Percentiles rank a stretch among this genome's conserved stretches.
These are phyloP conservation scores for Colletotrichum gloeosporioides DNA, from an alignment of 2,329 filamentous ascomycete genomes.

Conservation along the genomic window DNA sequence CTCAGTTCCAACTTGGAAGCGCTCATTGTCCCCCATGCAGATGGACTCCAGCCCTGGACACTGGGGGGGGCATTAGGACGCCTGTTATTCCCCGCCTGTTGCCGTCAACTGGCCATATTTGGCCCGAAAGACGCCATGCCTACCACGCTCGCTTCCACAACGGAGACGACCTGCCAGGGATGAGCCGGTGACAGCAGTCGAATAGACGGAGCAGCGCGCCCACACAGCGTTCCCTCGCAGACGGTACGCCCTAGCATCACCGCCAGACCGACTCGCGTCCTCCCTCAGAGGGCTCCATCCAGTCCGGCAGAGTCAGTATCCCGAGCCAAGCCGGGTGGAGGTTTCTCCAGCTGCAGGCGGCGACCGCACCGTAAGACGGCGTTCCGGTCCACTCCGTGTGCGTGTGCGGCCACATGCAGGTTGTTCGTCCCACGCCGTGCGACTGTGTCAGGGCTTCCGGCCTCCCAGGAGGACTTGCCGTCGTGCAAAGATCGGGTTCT, in stretches of 20 bases:
- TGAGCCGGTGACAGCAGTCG: neutral
- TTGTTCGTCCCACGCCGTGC: neutral
- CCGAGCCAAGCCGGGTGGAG: constrained; percentile 3
- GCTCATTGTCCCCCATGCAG: neutral
- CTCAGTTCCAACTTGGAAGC: neutral
- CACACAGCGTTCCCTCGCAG: neutral
- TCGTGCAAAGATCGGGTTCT: neutral
- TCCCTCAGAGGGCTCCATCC: neutral
- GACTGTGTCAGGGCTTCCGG: neutral
- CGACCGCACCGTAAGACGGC: neutral
- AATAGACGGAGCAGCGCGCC: neutral
- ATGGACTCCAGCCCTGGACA: constrained; percentile 1
- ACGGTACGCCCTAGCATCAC: neutral
- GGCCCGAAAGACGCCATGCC: neutral
- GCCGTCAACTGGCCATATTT: neutral
- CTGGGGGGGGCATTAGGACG: neutral
- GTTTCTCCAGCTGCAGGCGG: neutral
- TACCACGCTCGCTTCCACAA: neutral
- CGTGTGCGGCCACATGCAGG: constrained; percentile 17
- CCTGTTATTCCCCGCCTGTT: constrained; percentile 2
- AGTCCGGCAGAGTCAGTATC: constrained; percentile 1
- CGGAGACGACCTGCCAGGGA: constrained; percentile 9
- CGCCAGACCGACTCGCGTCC: neutral
- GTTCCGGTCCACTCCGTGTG: neutral
- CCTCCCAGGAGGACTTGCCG: neutral